Evolutionary conservation across 2,329 filamentous ascomycete genomes (phyloP), one percentile per base, ranked within the genome.

Genomic region (Pyricularia grisea): DNA sequence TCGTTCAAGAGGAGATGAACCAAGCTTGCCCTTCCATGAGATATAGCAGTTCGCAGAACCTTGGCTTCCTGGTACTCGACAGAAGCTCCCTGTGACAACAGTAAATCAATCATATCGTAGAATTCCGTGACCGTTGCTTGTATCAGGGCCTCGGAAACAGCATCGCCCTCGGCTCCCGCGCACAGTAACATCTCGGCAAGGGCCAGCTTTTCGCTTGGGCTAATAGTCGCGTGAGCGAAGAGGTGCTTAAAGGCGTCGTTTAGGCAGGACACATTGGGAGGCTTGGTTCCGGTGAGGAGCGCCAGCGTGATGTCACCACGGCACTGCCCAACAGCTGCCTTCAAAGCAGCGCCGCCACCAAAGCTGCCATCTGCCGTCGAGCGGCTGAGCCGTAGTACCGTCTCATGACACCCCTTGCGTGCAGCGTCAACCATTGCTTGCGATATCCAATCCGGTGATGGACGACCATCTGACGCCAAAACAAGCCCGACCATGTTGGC

Each of bases 161-260:
- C 77, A 17, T 85, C 81, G 1, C 87, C 87, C 14, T 80, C 78
- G 1, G 86, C 86, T 0, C 87, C 87, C 0, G 84, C 86, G 68
- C 86, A 88, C 1, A 90, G 78, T 1, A 90, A 74, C 2, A 87
- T 77, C 73, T 89, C 86, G 0, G 84, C 79, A 71, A 89, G 77
- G 2, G 80, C 80, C 61, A 85, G 76, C 72, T 85, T 87, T 36
- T 83, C 81, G 33, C 81, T 79, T 0, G 83, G 81, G 6, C 79
- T 80, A 23, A 86, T 78, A 2, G 81, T 80, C 1, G 80, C 74
- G 66, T 83, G 81, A 1, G 79, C 74, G 70, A 85, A 80, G 1
- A 88, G 76, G 5, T 79, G 74, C 1, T 78, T 77, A 60, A 89
- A 85, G 12, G 85, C 83, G 28, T 83, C 80, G 68, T 84, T 81